Evolutionary conservation across 345 rosid species (phyloP), one percentile per base, ranked within the genome.

Genomic region (Cochlearia excelsa): DNA sequence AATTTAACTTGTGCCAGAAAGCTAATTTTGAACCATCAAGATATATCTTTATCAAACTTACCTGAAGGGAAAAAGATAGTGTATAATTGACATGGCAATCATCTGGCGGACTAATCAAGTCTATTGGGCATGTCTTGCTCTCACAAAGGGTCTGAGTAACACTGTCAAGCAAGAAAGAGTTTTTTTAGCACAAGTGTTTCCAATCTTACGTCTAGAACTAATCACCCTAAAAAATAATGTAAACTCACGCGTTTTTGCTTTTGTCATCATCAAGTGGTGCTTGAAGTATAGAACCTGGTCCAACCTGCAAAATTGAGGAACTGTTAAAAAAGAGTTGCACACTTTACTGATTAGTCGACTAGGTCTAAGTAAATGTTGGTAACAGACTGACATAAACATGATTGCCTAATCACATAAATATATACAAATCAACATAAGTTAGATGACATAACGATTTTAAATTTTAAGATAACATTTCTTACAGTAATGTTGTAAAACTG

Each of bases 11-110:
- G 9, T 59, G 37, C 4, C 57, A 47, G 57, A 53, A 29, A n/a
- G 46, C 9, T 48, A 65, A 51, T 3, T 61, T 40, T 9, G 37
- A 53, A 46, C 67, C 57, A 61, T 39, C 65, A 68, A 54, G 46
- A 40, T 37, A 73, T 50, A 59, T 58, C 46, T 29, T 59, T 30
- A 65, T 55, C 34, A 34, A 50, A 64, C 78, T 71, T 79, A 89
- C 99, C 78, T 88, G 97, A 69, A 93, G 82, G 35, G 99, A 86
- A 79, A 86, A 93, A 23, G 97, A 81, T 52, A 93, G 74, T 10
- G 97, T 88, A 69, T 83, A 86, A 68, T 93, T 93, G 67, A 86
- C 95, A 84, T 89, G 97, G 77, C 99, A 93, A 73, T 93, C 99
- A 76, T 93, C 99, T 35, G 95, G 99, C 54, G 97, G 99, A 75